Base-by-base conservation (phyloP, 2,329 filamentous ascomycete species). In the Biscogniauxia marginata region DNA sequence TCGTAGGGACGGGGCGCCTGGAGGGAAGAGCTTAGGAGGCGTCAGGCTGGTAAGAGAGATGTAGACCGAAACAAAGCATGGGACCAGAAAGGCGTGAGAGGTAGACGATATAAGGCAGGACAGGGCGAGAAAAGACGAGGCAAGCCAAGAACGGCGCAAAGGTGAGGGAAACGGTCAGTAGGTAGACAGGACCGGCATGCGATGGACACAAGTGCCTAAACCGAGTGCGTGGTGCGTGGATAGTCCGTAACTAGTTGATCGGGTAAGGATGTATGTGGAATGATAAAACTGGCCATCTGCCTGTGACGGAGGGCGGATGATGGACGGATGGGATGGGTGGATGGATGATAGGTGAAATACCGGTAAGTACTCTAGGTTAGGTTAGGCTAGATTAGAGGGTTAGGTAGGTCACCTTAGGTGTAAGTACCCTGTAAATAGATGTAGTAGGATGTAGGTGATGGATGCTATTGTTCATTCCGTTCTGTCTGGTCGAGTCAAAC, bases 1-100 rank as follows among this genome's bases (percentile, higher is more conserved):
- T 56, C 46, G 21, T 34, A 60, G 50, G 47, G 54, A 24, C 52
- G 52, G 45, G 46, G 53, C 46, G 54, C 50, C 44, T 46, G 3
- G 44, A 46, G 18, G 20, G n/a, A 19, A 19, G 20, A 46, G 44
- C 11, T 22, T 39, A 39, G 21, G 6, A 46, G 20, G 18, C 44
- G 54, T 56, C 30, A 46, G 44, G 44, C 44, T n/a, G n/a, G n/a
- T n/a, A 7, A 18, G 44, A 13, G n/a, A 39, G 6, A 39, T 39
- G 30, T 39, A 16, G 30, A 39, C 30, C 30, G 9, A 11, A 39
- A 39, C 30, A 39, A 39, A 39, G 30, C 30, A 39, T 39, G 30
- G 30, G 30, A 39, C n/a, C 30, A 39, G 30, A 39, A 39, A 39
- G n/a, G 9, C 2, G 30, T n/a, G n/a, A n/a, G n/a, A n/a, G n/a